Base-by-base conservation (phyloP, 306 rosid genomes). In the Chamaecrista fasciculata region DNA sequence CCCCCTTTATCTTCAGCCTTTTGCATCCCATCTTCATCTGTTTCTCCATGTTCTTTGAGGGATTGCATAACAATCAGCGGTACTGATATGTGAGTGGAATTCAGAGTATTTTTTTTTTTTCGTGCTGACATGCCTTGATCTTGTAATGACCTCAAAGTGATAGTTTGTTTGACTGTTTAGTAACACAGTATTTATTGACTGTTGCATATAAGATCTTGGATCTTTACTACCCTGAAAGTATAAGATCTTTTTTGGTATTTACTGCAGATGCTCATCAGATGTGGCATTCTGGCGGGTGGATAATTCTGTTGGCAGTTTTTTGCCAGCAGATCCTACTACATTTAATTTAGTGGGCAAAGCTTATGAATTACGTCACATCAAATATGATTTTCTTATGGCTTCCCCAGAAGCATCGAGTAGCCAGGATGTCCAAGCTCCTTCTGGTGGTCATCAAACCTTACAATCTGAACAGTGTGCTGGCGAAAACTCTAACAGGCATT, bases 251-350 rank as follows among this genome's bases (percentile, higher is more conserved):
- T 67, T 48, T 71, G 44, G 25, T 67, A 62, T 69, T 42, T 68
- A 71, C 59, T 81, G 89, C 90, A 90, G 98, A 76, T 72, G 62
- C 42, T 66, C 67, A 51, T 75, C 85, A 56, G 60, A 79, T 72
- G 73, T 85, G 70, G 83, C 95, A 65, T 86, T 94, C 77, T 94
- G 97, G 96, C 92, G 98, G 6, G 95, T 88, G 71, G 92, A 90
- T 76, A 94, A 88, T 78, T 87, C 95, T 69, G 76, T 89, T 75
- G 96, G 98, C 47, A 86, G 96, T 79, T 94, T 94, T 80, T 82
- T 94, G 87, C 96, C 97, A 11, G 97, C 83, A 60, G 96, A 82
- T 78, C 86, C 89, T 37, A 56, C 70, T 55, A 71, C 76, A 20
- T 88, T 31, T 72, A 39, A 57, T 69, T 83, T 84, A 71, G 83